Evolutionary conservation across 768 basidiomycete genomes (phyloP).

Genomic region (Panaeolus cyanescens): DNA sequence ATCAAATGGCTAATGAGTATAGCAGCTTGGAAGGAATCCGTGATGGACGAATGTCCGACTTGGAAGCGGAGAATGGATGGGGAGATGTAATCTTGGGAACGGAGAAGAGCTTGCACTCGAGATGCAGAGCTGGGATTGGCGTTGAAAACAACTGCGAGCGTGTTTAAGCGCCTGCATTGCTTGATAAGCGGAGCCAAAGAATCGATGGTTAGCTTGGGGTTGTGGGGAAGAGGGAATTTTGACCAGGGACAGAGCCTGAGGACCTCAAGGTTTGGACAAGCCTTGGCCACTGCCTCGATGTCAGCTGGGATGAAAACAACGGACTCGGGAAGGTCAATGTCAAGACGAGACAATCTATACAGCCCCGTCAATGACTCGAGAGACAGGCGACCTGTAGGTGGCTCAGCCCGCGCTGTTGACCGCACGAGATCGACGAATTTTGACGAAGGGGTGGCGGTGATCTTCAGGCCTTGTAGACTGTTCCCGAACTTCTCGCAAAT

Average conservation of each 20-base stretch:
- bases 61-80: constrained; percentile 69
- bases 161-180: constrained; percentile 62
- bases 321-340: constrained; percentile 80
- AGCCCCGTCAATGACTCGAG: constrained; percentile 59
- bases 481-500: constrained; percentile 64
- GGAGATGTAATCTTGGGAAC: constrained; percentile 53
- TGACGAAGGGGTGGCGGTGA: constrained; percentile 68
- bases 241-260: constrained; percentile 68
- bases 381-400: constrained; percentile 59
- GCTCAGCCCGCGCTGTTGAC: constrained; percentile 68
- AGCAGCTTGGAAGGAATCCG: constrained; percentile 67
- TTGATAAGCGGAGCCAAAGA: constrained; percentile 60
- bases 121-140: constrained; percentile 41
- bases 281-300: constrained; percentile 55
- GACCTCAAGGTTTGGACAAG: constrained; percentile 71
- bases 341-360: constrained; percentile 59
- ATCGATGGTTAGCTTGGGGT: constrained; percentile 62
- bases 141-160: constrained; percentile 66
- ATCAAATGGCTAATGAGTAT: constrained; percentile 78
- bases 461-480: constrained; percentile 59
- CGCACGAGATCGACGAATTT: constrained; percentile 83
- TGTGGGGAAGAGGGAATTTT: constrained; percentile 55
- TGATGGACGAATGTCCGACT: constrained; percentile 74
- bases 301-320: constrained; percentile 65
- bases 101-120: constrained; percentile 39